Percentiles rank a stretch among this genome's conserved stretches.
Evolutionary conservation across 1,139 yeast species (phyloP).

Genomic region (Nematodospora anomalae): DNA sequence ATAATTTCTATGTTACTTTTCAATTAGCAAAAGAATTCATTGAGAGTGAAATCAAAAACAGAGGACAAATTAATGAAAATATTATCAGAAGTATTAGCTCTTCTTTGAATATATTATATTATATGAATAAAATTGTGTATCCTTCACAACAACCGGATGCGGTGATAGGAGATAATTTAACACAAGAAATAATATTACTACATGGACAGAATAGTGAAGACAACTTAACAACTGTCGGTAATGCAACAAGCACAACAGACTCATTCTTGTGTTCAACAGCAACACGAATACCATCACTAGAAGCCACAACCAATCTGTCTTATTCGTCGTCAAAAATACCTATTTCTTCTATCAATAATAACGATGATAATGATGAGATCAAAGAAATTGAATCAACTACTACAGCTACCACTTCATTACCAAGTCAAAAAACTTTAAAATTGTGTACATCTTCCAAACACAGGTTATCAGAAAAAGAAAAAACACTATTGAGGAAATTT

Average conservation of each 20-base stretch:
- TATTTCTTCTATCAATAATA: neutral
- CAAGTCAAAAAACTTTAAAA: constrained; percentile 4
- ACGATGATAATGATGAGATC: constrained; percentile 1
- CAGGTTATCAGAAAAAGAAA: constrained; percentile 13
- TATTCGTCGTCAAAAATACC: neutral
- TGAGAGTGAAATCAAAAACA: constrained; percentile 6
- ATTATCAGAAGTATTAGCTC: constrained; percentile 13
- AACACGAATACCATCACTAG: constrained; percentile 5
- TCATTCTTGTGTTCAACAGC: constrained; percentile 4
- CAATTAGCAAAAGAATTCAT: constrained; percentile 12
- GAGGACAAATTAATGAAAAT: constrained; percentile 12
- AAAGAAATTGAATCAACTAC: neutral
- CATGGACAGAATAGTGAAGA: neutral
- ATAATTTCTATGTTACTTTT: constrained; percentile 12
- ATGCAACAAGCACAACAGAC: constrained; percentile 1
- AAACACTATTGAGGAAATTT: constrained; percentile 13
- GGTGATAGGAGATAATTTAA: constrained; percentile 11
- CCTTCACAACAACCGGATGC: constrained; percentile 10
- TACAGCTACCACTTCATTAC: constrained; percentile 4
- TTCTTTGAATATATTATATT: constrained; percentile 11
- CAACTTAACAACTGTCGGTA: neutral
- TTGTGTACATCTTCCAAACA: constrained; percentile 15
- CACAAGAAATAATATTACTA: constrained; percentile 9
- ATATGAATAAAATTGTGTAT: constrained; percentile 15
- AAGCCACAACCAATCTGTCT: neutral